Base-by-base conservation (phyloP, 305 asterid genomes). In the Rubia peregrina region DNA sequence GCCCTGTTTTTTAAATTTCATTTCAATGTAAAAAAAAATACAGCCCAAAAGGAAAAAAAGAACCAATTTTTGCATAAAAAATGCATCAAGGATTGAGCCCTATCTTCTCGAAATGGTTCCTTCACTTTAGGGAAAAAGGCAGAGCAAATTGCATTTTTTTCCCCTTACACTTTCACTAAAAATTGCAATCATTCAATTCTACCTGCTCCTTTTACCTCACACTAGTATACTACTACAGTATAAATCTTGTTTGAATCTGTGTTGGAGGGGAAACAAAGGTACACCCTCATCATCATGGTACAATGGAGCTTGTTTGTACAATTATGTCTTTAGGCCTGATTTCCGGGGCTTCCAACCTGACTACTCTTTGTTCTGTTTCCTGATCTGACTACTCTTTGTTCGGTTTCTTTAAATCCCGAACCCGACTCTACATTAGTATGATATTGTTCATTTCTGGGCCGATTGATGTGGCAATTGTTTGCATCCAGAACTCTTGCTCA, bases 141-240 rank as follows among this genome's bases (percentile, higher is more conserved):
- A 73, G 60, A 43, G 56, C 17, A 26, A 33, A 42, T 36, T 40
- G 43, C 12, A n/a, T 9, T 55, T 9, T 60, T 24, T 73, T 69
- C 65, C n/a, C n/a, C 30, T 26, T 26, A 64, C 62, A 46, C 81
- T 73, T 77, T 57, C 75, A 46, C 67, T 12, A 41, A 46, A 42
- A 26, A 67, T 38, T 17, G 61, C 24, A 36, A 72, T 72, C 38
- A 68, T 77, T 38, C 26, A 57, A 8, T 14, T 43, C 21, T 57
- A 41, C 30, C 6, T 53, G 24, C n/a, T 33, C 62, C 61, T 43
- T 21, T 61, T 0, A 42, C 19, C 72, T 60, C 30, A n/a, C n/a
- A n/a, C n/a, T n/a, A n/a, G n/a, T n/a, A 41, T 61, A 5, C 48
- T 5, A 26, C 48, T 38, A 21, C 43, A 43, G 7, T 9, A 22